A percentile compares a stretch with the other conserved stretches of the same genome.
These are phyloP conservation scores for Peronospora destructor DNA, from an alignment of 352 stramenopile species.

Conservation along the genomic window DNA sequence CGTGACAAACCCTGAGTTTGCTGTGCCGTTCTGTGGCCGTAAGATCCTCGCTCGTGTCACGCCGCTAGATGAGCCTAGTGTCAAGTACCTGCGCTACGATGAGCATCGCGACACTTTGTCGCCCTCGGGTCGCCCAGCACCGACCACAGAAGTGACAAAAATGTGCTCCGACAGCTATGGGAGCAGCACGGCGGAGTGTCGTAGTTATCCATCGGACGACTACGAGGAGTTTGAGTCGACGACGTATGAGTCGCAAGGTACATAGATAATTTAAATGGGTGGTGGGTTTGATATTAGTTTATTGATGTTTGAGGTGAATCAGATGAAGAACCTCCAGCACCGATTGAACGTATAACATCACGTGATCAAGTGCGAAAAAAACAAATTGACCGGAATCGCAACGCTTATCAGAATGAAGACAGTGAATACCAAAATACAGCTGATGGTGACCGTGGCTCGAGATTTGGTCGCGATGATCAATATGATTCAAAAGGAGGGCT, in stretches of 20 bases:
- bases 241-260: conserved; percentile 47
- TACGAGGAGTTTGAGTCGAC: conserved; percentile 55
- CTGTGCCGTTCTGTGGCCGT: conserved; percentile 53
- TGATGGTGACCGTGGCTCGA: conserved; percentile 12
- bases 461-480: conserved; percentile 21
- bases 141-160: conserved; percentile 10
- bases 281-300: neutral
- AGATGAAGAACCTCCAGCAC: conserved; percentile 32
- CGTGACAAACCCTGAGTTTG: conserved; percentile 57
- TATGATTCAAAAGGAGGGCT: conserved; percentile 25
- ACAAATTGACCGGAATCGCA: conserved; percentile 20
- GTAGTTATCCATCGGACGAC: conserved; percentile 26
- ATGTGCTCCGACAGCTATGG: conserved; percentile 21
- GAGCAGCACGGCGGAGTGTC: conserved; percentile 17
- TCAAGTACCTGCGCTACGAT: conserved; percentile 36
- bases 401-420: conserved; percentile 20
- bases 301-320: neutral
- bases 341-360: conserved; percentile 15
- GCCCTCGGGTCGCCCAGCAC: neutral
- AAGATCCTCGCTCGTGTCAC: conserved; percentile 70
- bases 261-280: neutral
- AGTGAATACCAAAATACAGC: conserved; percentile 19
- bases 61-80: conserved; percentile 42
- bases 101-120: conserved; percentile 9
- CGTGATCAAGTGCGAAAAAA: conserved; percentile 25